Percentiles rank a stretch among this genome's conserved stretches.
phyloP scores from a whole-genome alignment of 1,139 yeast species.

The Hyphopichia fennica region DNA sequence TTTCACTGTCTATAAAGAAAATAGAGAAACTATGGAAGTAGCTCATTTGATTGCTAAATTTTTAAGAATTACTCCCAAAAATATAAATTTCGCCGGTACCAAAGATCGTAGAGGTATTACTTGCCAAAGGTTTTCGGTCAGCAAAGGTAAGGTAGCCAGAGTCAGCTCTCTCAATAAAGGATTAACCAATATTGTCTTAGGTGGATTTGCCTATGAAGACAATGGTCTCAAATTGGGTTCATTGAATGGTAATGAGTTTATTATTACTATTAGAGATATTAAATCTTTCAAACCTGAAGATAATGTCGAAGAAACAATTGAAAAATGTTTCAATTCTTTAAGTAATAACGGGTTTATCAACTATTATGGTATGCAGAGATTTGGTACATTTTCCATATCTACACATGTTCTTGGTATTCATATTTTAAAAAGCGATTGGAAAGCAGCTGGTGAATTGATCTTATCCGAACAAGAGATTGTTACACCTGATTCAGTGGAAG shows the following conservation, averaged over 20 bases:
- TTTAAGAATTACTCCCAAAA: conserved; percentile 68
- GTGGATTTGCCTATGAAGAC: conserved; percentile 73
- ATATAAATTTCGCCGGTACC: conserved; percentile 86
- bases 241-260: conserved; percentile 82
- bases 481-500: conserved; percentile 77
- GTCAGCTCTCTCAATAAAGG: conserved; percentile 74
- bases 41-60: conserved; percentile 73
- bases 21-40: conserved; percentile 96
- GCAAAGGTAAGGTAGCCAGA: conserved; percentile 74
- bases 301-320: conserved; percentile 43
- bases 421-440: conserved; percentile 73
- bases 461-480: conserved; percentile 84
- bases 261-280: conserved; percentile 79
- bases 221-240: conserved; percentile 73
- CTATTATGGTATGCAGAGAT: conserved; percentile 96
- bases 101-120: conserved; percentile 97
- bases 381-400: conserved; percentile 91
- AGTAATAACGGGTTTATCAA: conserved; percentile 77
- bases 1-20: conserved; percentile 85
- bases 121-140: conserved; percentile 76
- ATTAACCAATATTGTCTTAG: conserved; percentile 70
- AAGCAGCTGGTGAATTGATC: conserved; percentile 72
- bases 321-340: conserved; percentile 57
- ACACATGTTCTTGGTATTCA: conserved; percentile 83
- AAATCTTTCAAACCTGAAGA: conserved; percentile 28